phyloP scores from a whole-genome alignment of 768 basidiomycete genomes.

The Lactifluus hygrophoroides region DNA sequence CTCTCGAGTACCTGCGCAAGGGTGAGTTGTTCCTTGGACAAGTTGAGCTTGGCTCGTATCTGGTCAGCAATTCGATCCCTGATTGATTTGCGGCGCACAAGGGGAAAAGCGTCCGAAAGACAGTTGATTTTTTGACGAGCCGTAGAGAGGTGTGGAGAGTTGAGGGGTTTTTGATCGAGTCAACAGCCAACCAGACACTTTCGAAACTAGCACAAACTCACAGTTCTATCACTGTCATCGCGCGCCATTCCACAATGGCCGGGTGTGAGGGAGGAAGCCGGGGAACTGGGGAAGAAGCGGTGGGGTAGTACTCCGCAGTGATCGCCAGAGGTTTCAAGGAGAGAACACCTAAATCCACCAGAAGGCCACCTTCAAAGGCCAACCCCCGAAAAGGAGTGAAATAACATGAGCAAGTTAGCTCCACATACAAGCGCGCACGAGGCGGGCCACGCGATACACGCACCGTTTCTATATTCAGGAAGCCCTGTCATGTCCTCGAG shows the following conservation, averaged over 20 bases:
- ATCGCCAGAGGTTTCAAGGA: slow-evolving; percentile 52
- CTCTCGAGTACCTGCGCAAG: slow-evolving; percentile 88
- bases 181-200: not conserved
- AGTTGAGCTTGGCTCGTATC: slow-evolving; percentile 51
- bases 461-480: slow-evolving; percentile 93
- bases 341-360: slow-evolving; percentile 78
- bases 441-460: slow-evolving; percentile 9
- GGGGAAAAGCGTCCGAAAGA: too few relatives aligned
- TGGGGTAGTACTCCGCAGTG: slow-evolving; percentile 35
- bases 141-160: not conserved
- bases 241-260: slow-evolving; percentile 93
- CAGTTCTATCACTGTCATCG: slow-evolving; percentile 91
- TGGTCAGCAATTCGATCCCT: slow-evolving; percentile 75
- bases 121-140: not conserved
- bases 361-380: slow-evolving; percentile 58
- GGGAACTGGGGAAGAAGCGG: slow-evolving; percentile 46
- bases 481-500: slow-evolving; percentile 83
- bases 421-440: slow-evolving; percentile 7
- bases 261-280: slow-evolving; percentile 69
- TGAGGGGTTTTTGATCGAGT: not conserved
- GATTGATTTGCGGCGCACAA: slow-evolving; percentile 2
- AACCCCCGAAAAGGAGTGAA: not conserved
- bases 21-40: slow-evolving; percentile 46
- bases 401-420: slow-evolving; percentile 2
- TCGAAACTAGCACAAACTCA: slow-evolving; percentile 29